These are phyloP conservation scores for Monosiga brevicollis DNA, from an alignment of 78 protist species.

Conservation along the genomic window DNA sequence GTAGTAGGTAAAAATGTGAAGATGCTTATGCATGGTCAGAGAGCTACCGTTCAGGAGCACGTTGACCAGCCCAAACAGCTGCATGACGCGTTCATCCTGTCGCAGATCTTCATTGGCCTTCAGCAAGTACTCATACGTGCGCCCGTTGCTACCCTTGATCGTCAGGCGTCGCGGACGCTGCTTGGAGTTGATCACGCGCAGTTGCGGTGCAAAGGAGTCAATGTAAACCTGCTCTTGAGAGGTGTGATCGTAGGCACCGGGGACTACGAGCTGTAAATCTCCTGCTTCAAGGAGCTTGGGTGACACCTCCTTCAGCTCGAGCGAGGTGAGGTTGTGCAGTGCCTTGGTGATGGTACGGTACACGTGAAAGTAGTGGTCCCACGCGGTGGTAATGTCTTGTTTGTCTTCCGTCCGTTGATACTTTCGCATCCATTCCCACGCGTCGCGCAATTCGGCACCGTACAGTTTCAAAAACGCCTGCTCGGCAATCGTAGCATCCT, in stretches of 20 bases:
- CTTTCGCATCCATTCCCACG: conserved; percentile 62
- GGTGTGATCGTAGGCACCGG: conserved; percentile 88
- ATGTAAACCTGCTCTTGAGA: conserved; percentile 45
- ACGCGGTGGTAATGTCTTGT: conserved; percentile 79
- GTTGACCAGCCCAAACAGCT: conserved; percentile 96
- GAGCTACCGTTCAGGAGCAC: no score
- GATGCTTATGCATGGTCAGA: no score
- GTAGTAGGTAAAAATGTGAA: conserved; percentile 29
- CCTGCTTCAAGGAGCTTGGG: conserved; percentile 55
- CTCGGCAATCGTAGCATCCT: no score
- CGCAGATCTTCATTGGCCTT: conserved; percentile 95
- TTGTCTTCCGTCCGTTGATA: conserved; percentile 44
- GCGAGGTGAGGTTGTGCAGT: conserved; percentile 66
- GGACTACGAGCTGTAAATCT: conserved; percentile 90
- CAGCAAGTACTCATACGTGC: conserved; percentile 73
- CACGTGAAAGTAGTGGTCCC: conserved; percentile 93
- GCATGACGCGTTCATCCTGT: conserved; percentile 94
- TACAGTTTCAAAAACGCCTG: no score
- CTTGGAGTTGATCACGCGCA: conserved; percentile 88
- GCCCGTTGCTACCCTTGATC: conserved; percentile 79
- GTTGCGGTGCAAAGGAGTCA: conserved; percentile 55
- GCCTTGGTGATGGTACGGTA: conserved; percentile 82
- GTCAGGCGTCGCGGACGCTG: conserved; percentile 93
- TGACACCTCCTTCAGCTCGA: conserved; percentile 84
- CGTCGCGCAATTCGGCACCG: conserved; percentile 85